These are phyloP conservation scores for Ceratocystis lukuohia DNA, from an alignment of 2,329 filamentous ascomycete species.

Conservation along the genomic window DNA sequence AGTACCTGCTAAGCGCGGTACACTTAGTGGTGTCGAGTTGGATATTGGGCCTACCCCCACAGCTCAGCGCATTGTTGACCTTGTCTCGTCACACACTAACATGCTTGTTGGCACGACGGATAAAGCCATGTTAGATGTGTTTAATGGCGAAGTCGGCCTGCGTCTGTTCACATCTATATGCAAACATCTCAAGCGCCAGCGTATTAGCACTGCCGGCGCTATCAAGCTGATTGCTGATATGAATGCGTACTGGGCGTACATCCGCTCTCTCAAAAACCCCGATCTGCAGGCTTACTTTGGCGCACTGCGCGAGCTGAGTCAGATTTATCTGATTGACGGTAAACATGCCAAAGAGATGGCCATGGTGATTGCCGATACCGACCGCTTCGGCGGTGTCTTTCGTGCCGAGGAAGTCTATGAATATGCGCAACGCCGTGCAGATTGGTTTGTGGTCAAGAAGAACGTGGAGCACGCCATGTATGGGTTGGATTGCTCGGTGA, in stretches of 20 bases:
- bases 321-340: slow-evolving; percentile 81
- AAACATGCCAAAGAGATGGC: slow-evolving; percentile 88
- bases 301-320: slow-evolving; percentile 78
- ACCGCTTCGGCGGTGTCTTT: slow-evolving; percentile 84
- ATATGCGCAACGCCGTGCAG: slow-evolving; percentile 82
- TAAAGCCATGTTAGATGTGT: slow-evolving; percentile 95
- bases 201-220: slow-evolving; percentile 77
- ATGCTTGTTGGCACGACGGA: slow-evolving; percentile 94
- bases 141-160: slow-evolving; percentile 93
- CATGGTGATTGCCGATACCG: slow-evolving; percentile 80
- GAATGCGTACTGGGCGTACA: slow-evolving; percentile 81
- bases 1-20: slow-evolving; percentile 20
- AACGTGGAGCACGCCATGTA: slow-evolving; percentile 96
- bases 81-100: slow-evolving; percentile 76
- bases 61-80: slow-evolving; percentile 65
- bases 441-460: slow-evolving; percentile 84
- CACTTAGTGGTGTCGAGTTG: slow-evolving; percentile 27
- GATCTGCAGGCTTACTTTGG: slow-evolving; percentile 82
- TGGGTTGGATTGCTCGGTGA: slow-evolving; percentile 73
- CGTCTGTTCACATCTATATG: slow-evolving; percentile 83
- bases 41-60: slow-evolving; percentile 61
- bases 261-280: slow-evolving; percentile 66
- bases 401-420: slow-evolving; percentile 94
- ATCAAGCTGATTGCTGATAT: slow-evolving; percentile 92
- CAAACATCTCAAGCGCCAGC: slow-evolving; percentile 94